phyloP scores from a whole-genome alignment of 2,329 filamentous ascomycete species.

The Colletotrichum scovillei region DNA sequence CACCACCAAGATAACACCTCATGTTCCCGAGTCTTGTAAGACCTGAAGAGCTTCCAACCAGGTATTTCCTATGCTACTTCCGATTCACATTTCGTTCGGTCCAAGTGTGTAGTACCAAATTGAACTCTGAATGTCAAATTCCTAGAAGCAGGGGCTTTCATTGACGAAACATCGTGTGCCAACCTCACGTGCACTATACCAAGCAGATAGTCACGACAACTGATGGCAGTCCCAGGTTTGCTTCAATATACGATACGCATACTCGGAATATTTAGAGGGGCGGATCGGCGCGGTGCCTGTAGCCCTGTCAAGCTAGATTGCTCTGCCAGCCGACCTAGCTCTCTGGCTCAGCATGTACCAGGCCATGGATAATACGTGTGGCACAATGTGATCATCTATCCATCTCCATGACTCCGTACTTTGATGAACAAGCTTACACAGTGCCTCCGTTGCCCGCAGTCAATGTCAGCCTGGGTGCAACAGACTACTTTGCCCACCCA shows the following conservation, averaged over 20 bases:
- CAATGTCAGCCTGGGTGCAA: too few species aligned
- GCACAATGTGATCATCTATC: too few species aligned
- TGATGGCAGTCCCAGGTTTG: not conserved
- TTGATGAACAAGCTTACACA: not conserved
- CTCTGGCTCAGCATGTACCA: not conserved
- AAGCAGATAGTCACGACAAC: not conserved
- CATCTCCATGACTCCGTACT: not conserved
- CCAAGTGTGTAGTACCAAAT: not conserved
- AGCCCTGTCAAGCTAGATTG: slow-evolving; percentile 9
- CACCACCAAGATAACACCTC: too few species aligned
- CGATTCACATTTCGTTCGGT: not conserved
- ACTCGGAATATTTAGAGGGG: not conserved
- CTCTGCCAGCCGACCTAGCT: not conserved
- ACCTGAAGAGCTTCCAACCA: not conserved
- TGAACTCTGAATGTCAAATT: not conserved
- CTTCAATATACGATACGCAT: not conserved
- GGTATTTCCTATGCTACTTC: not conserved
- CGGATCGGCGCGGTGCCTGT: slow-evolving; percentile 11
- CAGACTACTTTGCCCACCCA: not conserved
- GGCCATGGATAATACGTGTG: not conserved
- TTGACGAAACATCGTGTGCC: not conserved
- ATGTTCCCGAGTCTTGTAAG: not conserved
- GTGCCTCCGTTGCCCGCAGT: not conserved
- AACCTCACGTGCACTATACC: not conserved
- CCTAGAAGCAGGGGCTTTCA: not conserved